Conservation (phyloP, 352 stramenopile genomes). For the Phytophthora crassamura region DNA sequence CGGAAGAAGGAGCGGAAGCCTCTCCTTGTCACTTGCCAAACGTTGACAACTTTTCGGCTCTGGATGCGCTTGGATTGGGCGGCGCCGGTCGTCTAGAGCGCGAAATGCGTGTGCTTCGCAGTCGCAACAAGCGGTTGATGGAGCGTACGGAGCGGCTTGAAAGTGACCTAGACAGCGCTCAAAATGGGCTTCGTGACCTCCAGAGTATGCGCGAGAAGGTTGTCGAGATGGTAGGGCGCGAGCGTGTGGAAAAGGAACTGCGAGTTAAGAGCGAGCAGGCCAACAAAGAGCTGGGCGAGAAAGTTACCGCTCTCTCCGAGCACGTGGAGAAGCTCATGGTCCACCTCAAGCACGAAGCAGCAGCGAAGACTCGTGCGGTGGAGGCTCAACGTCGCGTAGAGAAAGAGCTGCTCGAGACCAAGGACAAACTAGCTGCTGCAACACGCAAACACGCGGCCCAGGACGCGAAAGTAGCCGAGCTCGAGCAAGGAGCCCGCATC, state of each 20-base stretch:
- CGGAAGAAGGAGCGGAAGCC: constrained; percentile 12
- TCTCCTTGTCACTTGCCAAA: constrained; percentile 55
- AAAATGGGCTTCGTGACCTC: constrained; percentile 58
- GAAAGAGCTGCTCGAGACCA: constrained; percentile 79
- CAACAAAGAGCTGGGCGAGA: constrained; percentile 75
- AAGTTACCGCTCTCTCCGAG: constrained; percentile 92
- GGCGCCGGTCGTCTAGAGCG: constrained; percentile 67
- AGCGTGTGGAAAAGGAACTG: constrained; percentile 90
- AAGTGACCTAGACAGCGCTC: constrained; percentile 55
- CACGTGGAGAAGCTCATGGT: constrained; percentile 98
- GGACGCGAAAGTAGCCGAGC: constrained; percentile 88
- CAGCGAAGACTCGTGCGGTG: constrained; percentile 90
- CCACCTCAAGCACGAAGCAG: constrained; percentile 95
- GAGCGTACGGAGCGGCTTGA: constrained; percentile 60
- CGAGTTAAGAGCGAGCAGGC: constrained; percentile 70
- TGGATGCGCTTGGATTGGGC: constrained; percentile 62
- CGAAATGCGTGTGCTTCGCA: constrained; percentile 71
- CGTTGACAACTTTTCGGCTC: constrained; percentile 65
- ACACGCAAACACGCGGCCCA: constrained; percentile 86
- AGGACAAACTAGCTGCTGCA: constrained; percentile 63
- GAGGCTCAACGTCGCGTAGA: constrained; percentile 78
- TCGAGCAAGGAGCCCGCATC: constrained; percentile 94
- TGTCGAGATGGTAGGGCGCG: constrained; percentile 78
- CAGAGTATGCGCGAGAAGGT: constrained; percentile 79
- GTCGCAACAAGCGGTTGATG: constrained; percentile 75